Conservation (phyloP, 768 basidiomycete genomes). For the Serendipita sp. region DNA sequence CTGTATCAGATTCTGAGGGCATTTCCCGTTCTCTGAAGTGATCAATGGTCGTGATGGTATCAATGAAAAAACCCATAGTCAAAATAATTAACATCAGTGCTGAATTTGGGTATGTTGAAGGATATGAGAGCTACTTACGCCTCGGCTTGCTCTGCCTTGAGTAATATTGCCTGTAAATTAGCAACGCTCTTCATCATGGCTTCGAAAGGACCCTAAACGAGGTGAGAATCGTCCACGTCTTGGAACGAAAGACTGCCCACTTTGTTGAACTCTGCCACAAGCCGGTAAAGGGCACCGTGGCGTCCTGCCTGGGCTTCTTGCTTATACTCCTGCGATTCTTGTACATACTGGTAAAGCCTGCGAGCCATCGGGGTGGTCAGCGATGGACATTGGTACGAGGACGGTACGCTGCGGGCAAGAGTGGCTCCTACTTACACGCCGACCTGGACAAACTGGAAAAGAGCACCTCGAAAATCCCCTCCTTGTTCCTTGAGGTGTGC, state of each 20-base stretch:
- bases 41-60: neutral
- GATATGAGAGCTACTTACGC: neutral
- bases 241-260: neutral
- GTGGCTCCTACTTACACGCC: conserved; percentile 4
- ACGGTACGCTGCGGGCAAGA: neutral
- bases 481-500: neutral
- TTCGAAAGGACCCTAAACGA: neutral
- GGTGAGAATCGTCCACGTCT: neutral
- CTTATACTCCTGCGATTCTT: conserved; percentile 4
- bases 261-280: conserved; percentile 2
- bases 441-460: conserved; percentile 6
- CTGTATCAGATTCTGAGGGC: conserved; percentile 6
- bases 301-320: neutral
- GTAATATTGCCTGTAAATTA: neutral
- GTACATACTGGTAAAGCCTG: conserved; percentile 1
- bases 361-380: neutral
- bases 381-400: neutral
- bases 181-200: conserved; percentile 1
- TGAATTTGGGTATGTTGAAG: neutral
- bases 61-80: neutral
- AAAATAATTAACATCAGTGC: neutral
- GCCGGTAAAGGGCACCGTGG: neutral
- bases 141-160: conserved; percentile 2
- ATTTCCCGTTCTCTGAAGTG: neutral
- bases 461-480: neutral